Evolutionary conservation across 306 rosid genomes (phyloP).

Genomic region (Ochetophila trinervis): DNA sequence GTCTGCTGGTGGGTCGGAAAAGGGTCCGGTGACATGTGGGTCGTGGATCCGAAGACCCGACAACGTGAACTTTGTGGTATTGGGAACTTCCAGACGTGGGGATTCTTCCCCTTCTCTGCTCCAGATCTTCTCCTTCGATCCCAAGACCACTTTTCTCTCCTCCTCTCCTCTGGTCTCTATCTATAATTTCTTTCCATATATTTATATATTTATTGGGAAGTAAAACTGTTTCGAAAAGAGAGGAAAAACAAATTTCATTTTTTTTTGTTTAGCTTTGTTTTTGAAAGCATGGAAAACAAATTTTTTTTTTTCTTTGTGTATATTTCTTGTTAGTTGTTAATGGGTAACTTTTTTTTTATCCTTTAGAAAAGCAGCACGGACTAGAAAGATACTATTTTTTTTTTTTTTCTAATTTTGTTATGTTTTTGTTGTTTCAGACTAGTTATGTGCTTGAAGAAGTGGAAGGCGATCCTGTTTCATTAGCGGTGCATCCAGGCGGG

Average conservation of each 20-base stretch:
- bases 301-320: not conserved
- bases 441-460: constrained; percentile 74
- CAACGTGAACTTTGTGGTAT: constrained; percentile 46
- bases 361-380: not conserved
- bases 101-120: constrained; percentile 56
- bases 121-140: constrained; percentile 70
- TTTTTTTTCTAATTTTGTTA: not conserved
- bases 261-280: not conserved
- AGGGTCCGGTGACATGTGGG: constrained; percentile 76
- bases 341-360: not conserved
- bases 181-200: not conserved
- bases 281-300: not conserved
- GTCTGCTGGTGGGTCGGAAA: constrained; percentile 46
- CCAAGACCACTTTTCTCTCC: constrained; percentile 61
- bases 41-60: constrained; percentile 95
- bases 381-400: not conserved
- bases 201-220: not conserved
- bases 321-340: too few species aligned
- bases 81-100: constrained; percentile 61
- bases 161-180: constrained; percentile 62
- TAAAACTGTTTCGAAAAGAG: not conserved
- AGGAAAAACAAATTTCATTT: not conserved
- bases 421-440: constrained; percentile 31
- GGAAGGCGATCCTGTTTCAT: constrained; percentile 72
- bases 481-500: constrained; percentile 83